These are phyloP conservation scores for Thelephora ganbajun DNA, from an alignment of 768 basidiomycete genomes.

Conservation along the genomic window DNA sequence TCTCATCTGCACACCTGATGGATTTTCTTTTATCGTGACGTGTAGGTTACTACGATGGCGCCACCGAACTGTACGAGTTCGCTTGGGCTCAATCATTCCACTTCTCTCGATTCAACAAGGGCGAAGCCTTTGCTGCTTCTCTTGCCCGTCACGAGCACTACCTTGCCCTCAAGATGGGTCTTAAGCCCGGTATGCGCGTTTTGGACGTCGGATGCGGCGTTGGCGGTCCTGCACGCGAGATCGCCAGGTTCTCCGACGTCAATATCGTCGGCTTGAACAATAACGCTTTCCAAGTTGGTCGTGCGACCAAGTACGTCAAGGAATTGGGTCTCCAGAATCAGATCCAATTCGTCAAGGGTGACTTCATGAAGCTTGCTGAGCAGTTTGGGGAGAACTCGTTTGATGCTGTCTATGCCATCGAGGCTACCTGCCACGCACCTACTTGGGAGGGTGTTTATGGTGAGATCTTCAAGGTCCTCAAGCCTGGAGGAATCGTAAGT, in stretches of 20 bases:
- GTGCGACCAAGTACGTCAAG: constrained; percentile 75
- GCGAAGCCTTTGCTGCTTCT: constrained; percentile 61
- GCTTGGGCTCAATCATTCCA: constrained; percentile 90
- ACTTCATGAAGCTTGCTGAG: constrained; percentile 91
- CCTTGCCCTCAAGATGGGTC: constrained; percentile 73
- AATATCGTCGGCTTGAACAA: constrained; percentile 84
- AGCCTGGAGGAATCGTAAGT: constrained; percentile 89
- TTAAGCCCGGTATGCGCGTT: constrained; percentile 87
- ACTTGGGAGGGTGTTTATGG: constrained; percentile 92
- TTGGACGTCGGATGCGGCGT: constrained; percentile 98
- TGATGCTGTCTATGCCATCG: constrained; percentile 96
- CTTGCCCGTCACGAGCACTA: constrained; percentile 96
- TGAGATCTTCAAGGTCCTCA: constrained; percentile 85
- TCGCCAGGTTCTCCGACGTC: constrained; percentile 81
- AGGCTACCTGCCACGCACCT: constrained; percentile 95
- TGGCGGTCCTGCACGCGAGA: constrained; percentile 93
- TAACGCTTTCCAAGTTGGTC: constrained; percentile 86
- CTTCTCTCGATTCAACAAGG: constrained; percentile 94
- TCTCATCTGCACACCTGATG: not conserved
- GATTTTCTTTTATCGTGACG: not conserved
- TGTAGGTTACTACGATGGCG: constrained; percentile 91
- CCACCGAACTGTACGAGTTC: constrained; percentile 90
- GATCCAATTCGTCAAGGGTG: constrained; percentile 78
- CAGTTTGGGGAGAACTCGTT: constrained; percentile 88
- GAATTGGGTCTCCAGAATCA: constrained; percentile 61